Evolutionary conservation across 768 basidiomycete species (phyloP).

Genomic region (Tremella mesenterica): DNA sequence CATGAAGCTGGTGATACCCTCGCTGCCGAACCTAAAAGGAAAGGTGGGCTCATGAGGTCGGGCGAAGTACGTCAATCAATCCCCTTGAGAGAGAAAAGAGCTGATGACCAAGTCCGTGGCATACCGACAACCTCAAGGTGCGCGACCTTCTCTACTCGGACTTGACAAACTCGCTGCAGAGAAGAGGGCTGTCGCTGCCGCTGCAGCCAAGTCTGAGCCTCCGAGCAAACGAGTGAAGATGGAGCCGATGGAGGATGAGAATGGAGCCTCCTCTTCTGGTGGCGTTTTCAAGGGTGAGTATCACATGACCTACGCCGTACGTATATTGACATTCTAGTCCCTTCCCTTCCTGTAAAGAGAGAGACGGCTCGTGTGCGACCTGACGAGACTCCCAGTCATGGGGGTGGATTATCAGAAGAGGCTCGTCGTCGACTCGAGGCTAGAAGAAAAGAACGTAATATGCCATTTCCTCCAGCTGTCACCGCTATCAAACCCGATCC

Average conservation of each 20-base stretch:
- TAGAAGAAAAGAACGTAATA: constrained; percentile 60
- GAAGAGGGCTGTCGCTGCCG: constrained; percentile 59
- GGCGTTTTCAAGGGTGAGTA: constrained; percentile 75
- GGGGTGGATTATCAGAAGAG: constrained; percentile 72
- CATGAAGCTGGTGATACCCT: constrained; percentile 74
- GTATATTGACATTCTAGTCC: constrained; percentile 52
- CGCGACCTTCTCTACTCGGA: constrained; percentile 69
- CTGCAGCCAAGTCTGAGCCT: constrained; percentile 45
- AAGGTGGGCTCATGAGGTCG: constrained; percentile 67
- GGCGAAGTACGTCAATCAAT: constrained; percentile 31
- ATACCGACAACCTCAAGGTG: constrained; percentile 66
- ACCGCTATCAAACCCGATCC: constrained; percentile 14
- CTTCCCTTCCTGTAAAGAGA: constrained; percentile 58
- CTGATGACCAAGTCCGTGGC: constrained; percentile 57
- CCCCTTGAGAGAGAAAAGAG: not conserved
- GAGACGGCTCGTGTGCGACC: constrained; percentile 63
- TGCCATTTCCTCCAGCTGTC: constrained; percentile 45
- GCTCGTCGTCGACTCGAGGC: constrained; percentile 69
- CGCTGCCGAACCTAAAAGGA: constrained; percentile 65
- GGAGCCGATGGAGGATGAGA: constrained; percentile 50
- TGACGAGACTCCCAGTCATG: constrained; percentile 87
- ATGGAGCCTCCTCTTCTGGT: constrained; percentile 45
- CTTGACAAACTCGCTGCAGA: constrained; percentile 80
- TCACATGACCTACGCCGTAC: not conserved
- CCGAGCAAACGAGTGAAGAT: constrained; percentile 57